Percentiles rank a stretch among this genome's conserved stretches.
Evolutionary conservation across 2,329 filamentous ascomycete species (phyloP).

Genomic region (Keithomyces neogunnii): DNA sequence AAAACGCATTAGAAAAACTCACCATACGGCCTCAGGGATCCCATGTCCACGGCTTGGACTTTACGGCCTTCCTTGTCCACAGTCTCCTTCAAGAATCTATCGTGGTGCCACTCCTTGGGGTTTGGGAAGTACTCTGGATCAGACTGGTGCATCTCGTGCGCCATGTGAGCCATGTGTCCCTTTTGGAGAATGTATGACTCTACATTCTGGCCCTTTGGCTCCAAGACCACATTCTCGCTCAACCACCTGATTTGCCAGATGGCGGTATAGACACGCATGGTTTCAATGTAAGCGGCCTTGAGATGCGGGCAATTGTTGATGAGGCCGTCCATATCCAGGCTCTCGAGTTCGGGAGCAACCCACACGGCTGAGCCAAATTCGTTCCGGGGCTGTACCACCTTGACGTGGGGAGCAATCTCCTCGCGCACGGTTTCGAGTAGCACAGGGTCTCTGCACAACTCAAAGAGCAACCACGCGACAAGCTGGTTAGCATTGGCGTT

Average conservation of each 20-base stretch:
- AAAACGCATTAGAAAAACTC: constrained; percentile 7
- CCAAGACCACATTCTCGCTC: constrained; percentile 23
- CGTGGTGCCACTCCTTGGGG: constrained; percentile 25
- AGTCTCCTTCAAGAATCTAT: constrained; percentile 22
- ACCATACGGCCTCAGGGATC: constrained; percentile 25
- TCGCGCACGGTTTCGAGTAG: constrained; percentile 29
- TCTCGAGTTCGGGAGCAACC: constrained; percentile 24
- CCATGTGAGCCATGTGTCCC: constrained; percentile 25
- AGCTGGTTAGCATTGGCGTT: constrained; percentile 30
- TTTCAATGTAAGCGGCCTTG: constrained; percentile 31
- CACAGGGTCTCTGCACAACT: constrained; percentile 29
- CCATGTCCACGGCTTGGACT: constrained; percentile 13
- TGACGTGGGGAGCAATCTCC: constrained; percentile 26
- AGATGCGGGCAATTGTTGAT: constrained; percentile 28
- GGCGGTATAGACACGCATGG: constrained; percentile 28
- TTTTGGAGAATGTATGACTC: constrained; percentile 22
- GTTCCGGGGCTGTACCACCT: constrained; percentile 23
- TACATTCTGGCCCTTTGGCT: constrained; percentile 12
- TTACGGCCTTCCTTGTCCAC: constrained; percentile 16
- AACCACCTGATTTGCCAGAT: constrained; percentile 22
- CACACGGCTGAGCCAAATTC: constrained; percentile 28
- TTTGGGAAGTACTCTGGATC: constrained; percentile 24
- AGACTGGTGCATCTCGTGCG: constrained; percentile 25
- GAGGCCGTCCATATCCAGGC: constrained; percentile 27
- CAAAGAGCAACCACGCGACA: constrained; percentile 32